Evolutionary conservation across 305 asterid species (phyloP), one percentile per base, ranked within the genome.

Genomic region (Fraxinus latifolia): DNA sequence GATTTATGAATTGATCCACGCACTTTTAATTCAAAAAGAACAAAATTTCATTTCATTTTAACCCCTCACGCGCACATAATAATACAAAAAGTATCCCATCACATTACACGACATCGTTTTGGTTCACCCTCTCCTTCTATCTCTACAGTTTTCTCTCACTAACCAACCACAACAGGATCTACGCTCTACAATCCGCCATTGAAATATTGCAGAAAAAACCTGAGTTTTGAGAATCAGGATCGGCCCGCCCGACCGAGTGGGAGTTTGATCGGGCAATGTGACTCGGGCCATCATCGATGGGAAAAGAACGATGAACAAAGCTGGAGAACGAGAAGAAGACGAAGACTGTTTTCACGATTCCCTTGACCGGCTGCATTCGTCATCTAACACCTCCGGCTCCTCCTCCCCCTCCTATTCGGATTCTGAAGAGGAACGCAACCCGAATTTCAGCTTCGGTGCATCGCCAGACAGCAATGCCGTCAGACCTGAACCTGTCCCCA

Each of bases 311-410:
- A 92, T 92, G 97, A 93, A 87, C 89, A 87, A 70, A 90, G 86
- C 88, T 77, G 90, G 84, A 17, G 92, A 87, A 84, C 95, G 83
- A 76, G 93, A 50, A 50, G 62, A 50, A 50, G 62, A 87, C 17
- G 95, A 87, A 78, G 97, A 90, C 82, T 83, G 83, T 74, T 96
- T 92, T 80, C 92, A 96, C 88, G 98, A 94, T 88, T 92, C 99
- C 0, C 89, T 96, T 82, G 97, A 96, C 88, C 95, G 98, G 32
- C 84, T 96, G 6, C 91, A 90, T 15, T 94, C 99, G 77, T 96
- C 98, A 17, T 70, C 98, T 79, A 88, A 92, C 90, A 90, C 94
- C 44, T 96, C 98, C 1, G 91, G 99, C 83, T 93, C 97, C 23
- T 85, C 91, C 80, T 93, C 97, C n/a, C 90, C 94, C 9, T 84